Evolutionary conservation across 2,329 filamentous ascomycete genomes (phyloP).

Genomic region (Xylaria sp.): DNA sequence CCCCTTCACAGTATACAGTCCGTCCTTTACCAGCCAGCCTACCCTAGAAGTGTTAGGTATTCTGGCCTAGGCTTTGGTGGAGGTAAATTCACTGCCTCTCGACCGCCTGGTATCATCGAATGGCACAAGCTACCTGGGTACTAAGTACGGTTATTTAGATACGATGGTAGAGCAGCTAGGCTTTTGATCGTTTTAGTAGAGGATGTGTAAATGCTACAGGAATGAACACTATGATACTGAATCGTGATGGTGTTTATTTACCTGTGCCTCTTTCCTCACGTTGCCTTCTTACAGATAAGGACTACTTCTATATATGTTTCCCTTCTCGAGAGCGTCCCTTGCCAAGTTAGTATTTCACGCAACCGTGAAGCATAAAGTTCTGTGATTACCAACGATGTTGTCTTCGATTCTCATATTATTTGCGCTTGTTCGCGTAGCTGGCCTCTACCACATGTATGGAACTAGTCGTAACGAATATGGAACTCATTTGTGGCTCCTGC

Average conservation of each 20-base stretch:
- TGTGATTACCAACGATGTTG: background rate
- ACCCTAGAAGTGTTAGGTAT: background rate
- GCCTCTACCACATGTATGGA: constrained; percentile 1
- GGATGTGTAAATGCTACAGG: too few relatives aligned
- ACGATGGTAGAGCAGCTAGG: too few relatives aligned
- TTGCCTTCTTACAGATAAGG: too few relatives aligned
- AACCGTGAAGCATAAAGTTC: background rate
- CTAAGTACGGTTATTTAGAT: too few relatives aligned
- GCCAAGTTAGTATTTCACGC: background rate
- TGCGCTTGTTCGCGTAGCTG: background rate
- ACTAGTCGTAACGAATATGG: background rate
- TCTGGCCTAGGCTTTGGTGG: background rate
- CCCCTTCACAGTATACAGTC: background rate
- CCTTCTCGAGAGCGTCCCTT: background rate
- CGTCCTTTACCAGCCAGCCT: background rate
- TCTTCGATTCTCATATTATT: background rate
- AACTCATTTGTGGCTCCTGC: background rate
- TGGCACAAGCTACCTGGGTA: too few relatives aligned
- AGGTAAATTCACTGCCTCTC: background rate
- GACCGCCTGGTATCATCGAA: background rate
- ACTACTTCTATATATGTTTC: background rate
- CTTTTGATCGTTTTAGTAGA: too few relatives aligned
- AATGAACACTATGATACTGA: too few relatives aligned
- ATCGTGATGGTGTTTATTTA: too few relatives aligned
- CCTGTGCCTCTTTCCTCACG: too few relatives aligned